A percentile compares a stretch with the other conserved stretches of the same genome.
Conservation (phyloP, 805 yeast species). For the Hanseniaspora mollemarum region DNA sequence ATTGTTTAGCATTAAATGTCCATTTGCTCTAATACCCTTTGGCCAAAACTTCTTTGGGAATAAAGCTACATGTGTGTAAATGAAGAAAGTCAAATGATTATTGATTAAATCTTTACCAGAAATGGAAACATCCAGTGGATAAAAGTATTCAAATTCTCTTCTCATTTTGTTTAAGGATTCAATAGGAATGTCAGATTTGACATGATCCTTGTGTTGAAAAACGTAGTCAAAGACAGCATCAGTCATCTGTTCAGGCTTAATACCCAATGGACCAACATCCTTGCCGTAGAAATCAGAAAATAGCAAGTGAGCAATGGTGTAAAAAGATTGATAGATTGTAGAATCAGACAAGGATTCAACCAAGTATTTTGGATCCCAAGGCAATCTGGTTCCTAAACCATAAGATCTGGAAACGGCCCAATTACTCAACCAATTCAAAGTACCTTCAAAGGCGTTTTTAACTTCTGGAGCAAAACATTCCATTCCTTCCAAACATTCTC, state of each 20-base stretch:
- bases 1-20: slow-evolving; percentile 88
- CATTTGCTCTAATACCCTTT: slow-evolving; percentile 82
- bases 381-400: slow-evolving; percentile 88
- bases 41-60: slow-evolving; percentile 94
- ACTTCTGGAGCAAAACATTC: slow-evolving; percentile 73
- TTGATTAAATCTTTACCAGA: slow-evolving; percentile 97
- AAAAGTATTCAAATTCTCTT: slow-evolving; percentile 92
- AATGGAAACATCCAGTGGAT: slow-evolving; percentile 82
- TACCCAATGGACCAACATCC: slow-evolving; percentile 57
- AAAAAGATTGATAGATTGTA: slow-evolving; percentile 88
- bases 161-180: slow-evolving; percentile 62
- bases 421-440: slow-evolving; percentile 88
- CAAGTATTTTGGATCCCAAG: slow-evolving; percentile 91
- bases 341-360: slow-evolving; percentile 95
- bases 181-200: slow-evolving; percentile 45
- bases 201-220: slow-evolving; percentile 57
- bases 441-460: slow-evolving; percentile 84
- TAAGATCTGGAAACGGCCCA: slow-evolving; percentile 98
- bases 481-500: slow-evolving; percentile 66
- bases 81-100: slow-evolving; percentile 91
- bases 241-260: slow-evolving; percentile 74
- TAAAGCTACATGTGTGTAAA: slow-evolving; percentile 83
- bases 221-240: slow-evolving; percentile 88
- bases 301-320: slow-evolving; percentile 75
- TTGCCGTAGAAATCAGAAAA: slow-evolving; percentile 81